Base-by-base conservation (phyloP, 2,329 filamentous ascomycete species). In the Colletotrichum viniferum region DNA sequence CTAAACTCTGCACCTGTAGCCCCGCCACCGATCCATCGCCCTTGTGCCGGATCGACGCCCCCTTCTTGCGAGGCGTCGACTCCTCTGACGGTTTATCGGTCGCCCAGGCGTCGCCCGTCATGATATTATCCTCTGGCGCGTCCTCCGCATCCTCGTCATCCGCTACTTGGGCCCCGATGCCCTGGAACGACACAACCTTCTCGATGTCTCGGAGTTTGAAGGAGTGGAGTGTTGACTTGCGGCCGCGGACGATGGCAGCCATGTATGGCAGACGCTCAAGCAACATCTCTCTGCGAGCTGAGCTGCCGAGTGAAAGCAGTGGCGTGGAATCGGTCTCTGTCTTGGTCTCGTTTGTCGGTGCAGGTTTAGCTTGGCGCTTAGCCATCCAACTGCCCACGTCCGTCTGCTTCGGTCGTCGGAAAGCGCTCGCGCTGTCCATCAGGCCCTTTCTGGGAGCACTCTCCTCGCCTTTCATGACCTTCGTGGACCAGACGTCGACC, bases 221-320 rank as follows among this genome's bases (percentile, higher is more conserved):
- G 18, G 79, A 80, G 26, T 79, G 79, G 36, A 79, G 83, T 18
- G 80, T 78, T 76, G 84, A 82, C 78, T 84, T 85, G 77, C 84
- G 81, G 36, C 84, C 81, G 18, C 88, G 86, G 3, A 86, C 83
- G 80, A 98, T 94, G 66, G 91, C 89, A 2, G 93, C 89, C 88
- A 97, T 92, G 83, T 98, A 98, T 0, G 97, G 97, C 1, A 99
- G 88, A 10, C 95, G 92, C 78, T 98, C 95, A 28, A 98, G 90
- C 0, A 98, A 84, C 86, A 97, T 89, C 82, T 96, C 95, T 56
- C 89, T 89, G 43, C 92, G 92, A 5, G 93, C 92, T 5, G 93
- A 91, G 77, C 88, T 92, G 58, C 93, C 92, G 3, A 93, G 88
- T 1, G 91, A 90, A 18, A 93, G 85, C 2, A 90, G 83, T 1